Evolutionary conservation across 2,329 filamentous ascomycete species (phyloP), one percentile per base, ranked within the genome.

Genomic region (Curvularia sp.): DNA sequence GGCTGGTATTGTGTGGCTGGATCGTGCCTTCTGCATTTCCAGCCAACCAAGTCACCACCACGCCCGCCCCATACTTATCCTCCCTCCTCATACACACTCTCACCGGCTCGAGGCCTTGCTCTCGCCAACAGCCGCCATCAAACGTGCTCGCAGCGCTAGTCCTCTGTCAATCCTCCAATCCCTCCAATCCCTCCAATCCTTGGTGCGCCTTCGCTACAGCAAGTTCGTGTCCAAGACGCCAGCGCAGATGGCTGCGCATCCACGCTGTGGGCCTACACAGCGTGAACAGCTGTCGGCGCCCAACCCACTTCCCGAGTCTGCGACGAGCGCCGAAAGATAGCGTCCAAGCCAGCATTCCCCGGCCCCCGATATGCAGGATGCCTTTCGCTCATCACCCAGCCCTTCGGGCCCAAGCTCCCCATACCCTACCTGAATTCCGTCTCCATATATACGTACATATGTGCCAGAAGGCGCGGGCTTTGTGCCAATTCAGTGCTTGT

Each of bases 1-100:
- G 64, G 61, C 62, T 67, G 66, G 65, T 61, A 57, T 47, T 39
- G 39, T 49, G 64, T 65, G 68, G 67, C 66, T 71, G 68, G 68
- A 56, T 25, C 12, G 39, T 60, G 56, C 61, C 60, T 61, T 48
- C 38, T 38, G 39, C 52, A 39, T 63, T 61, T 60, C 53, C 15
- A 30, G 46, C 64, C 60, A 63, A 62, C 60, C 52, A 59, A 30
- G 49, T 45, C 52, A 47, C 48, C 47, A 49, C 36, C 15, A 43
- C 49, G 39, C 19, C 30, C 30, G 41, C 38, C 34, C 46, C 45
- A 41, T 15, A 43, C 23, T 15, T 18, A 41, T 2, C 9, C 39
- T 32, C 25, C 13, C 7, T 23, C 8, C n/a, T 30, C 27, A 30
- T 10, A 21, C n/a, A 46, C 19, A 13, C 21, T 23, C 21, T 23